These are phyloP conservation scores for Nyssa sinensis DNA, from an alignment of 148 eudicot genomes.

Conservation along the genomic window DNA sequence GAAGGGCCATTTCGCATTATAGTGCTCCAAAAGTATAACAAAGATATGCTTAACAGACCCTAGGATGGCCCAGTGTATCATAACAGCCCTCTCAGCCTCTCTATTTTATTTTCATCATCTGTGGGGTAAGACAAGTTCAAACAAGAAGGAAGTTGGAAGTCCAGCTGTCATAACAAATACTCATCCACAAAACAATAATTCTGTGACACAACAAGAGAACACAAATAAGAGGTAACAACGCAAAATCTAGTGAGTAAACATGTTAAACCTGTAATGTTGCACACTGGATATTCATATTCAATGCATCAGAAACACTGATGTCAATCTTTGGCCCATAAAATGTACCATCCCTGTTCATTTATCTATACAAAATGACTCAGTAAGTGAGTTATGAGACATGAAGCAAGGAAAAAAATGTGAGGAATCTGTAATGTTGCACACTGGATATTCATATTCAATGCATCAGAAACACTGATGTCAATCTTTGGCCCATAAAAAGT, in stretches of 20 bases:
- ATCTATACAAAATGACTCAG: slow-evolving; percentile 38
- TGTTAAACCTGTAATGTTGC: slow-evolving; percentile 87
- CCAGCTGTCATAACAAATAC: slow-evolving; percentile 55
- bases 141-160: slow-evolving; percentile 88
- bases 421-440: slow-evolving; percentile 95
- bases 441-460: slow-evolving; percentile 92
- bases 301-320: slow-evolving; percentile 94
- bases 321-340: slow-evolving; percentile 99
- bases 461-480: slow-evolving; percentile 96
- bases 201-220: background rate
- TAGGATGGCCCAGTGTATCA: slow-evolving; percentile 92
- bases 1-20: slow-evolving; percentile 97
- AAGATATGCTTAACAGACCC: slow-evolving; percentile 98
- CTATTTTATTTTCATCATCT: slow-evolving; percentile 92
- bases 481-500: slow-evolving; percentile 99
- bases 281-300: slow-evolving; percentile 95
- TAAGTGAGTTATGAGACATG: background rate
- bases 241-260: background rate
- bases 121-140: slow-evolving; percentile 89
- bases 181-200: slow-evolving; percentile 6
- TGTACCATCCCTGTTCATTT: slow-evolving; percentile 96
- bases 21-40: slow-evolving; percentile 96
- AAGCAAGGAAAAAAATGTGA: background rate
- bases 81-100: slow-evolving; percentile 96
- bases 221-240: background rate